phyloP scores from a whole-genome alignment of 257 asterid genomes.

The Anisodus tanguticus region DNA sequence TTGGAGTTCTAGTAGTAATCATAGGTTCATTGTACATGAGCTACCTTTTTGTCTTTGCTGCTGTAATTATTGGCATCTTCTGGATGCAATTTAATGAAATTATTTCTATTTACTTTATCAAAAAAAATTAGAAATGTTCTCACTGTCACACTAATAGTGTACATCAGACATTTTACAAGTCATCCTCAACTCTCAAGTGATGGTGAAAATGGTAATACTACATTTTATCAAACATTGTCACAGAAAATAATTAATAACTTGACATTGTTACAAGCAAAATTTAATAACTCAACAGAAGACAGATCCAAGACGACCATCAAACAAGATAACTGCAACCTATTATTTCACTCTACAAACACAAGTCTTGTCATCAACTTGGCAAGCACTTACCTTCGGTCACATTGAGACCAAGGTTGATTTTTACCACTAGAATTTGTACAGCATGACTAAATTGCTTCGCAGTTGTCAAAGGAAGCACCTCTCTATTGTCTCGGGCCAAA shows the following conservation, averaged over 20 bases:
- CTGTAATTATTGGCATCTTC: neutral
- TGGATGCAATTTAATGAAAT: neutral
- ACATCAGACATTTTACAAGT: neutral
- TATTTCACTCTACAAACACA: slow-evolving; percentile 34
- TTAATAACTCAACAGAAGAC: slow-evolving; percentile 30
- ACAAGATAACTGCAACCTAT: slow-evolving; percentile 35
- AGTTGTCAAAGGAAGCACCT: slow-evolving; percentile 1
- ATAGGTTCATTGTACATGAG: neutral
- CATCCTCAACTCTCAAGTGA: neutral
- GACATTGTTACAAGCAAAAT: slow-evolving; percentile 32
- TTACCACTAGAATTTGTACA: neutral
- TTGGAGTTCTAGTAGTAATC: neutral
- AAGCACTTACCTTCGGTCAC: slow-evolving; percentile 14
- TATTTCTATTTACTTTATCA: neutral
- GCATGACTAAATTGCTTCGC: neutral
- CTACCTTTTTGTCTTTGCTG: neutral
- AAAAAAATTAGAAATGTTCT: neutral
- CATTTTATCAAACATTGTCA: slow-evolving; percentile 7
- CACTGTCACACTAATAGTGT: neutral
- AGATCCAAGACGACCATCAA: slow-evolving; percentile 21
- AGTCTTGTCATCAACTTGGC: slow-evolving; percentile 24
- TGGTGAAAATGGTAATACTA: neutral
- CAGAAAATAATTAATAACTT: slow-evolving; percentile 28
- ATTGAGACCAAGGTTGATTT: slow-evolving; percentile 18
- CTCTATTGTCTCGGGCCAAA: slow-evolving; percentile 42